Percentiles rank a stretch among this genome's conserved stretches.
Evolutionary conservation across 208 protist genomes (phyloP).

Genomic region (Tritrichomonas foetus): DNA sequence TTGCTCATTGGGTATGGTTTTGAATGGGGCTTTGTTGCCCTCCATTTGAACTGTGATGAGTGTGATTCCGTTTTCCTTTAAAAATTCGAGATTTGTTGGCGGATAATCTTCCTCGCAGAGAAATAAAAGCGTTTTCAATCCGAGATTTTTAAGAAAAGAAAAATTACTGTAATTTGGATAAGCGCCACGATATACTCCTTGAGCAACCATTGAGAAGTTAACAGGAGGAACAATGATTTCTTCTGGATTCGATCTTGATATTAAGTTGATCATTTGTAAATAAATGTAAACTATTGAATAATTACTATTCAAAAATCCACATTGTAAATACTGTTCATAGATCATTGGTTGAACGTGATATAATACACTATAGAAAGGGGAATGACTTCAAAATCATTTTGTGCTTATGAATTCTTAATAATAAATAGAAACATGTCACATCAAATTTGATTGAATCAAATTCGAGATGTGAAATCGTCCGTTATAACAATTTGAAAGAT

Average conservation of each 20-base stretch:
- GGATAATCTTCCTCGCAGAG: constrained; percentile 51
- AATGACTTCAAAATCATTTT: no score
- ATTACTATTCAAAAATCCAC: no score
- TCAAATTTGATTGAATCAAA: no score
- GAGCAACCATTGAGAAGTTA: neutral
- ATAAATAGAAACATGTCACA: no score
- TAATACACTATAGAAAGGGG: no score
- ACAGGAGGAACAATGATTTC: neutral
- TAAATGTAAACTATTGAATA: no score
- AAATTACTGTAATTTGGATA: constrained; percentile 92
- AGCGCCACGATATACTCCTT: constrained; percentile 82
- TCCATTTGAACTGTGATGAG: constrained; percentile 80
- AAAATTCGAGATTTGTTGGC: neutral
- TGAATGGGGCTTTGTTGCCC: constrained; percentile 88
- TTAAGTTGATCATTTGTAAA: neutral
- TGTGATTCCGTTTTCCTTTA: constrained; percentile 51
- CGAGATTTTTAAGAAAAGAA: constrained; percentile 79
- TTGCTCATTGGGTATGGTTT: constrained; percentile 77
- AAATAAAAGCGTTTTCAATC: constrained; percentile 80
- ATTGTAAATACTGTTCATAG: no score
- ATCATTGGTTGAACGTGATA: no score
- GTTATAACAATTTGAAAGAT: no score
- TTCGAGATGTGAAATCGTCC: no score
- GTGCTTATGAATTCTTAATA: no score
- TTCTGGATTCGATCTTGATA: neutral